Evolutionary conservation across 164 flowering plant species (phyloP), one percentile per base, ranked within the genome.

Genomic region (Cinnamomum micranthum): DNA sequence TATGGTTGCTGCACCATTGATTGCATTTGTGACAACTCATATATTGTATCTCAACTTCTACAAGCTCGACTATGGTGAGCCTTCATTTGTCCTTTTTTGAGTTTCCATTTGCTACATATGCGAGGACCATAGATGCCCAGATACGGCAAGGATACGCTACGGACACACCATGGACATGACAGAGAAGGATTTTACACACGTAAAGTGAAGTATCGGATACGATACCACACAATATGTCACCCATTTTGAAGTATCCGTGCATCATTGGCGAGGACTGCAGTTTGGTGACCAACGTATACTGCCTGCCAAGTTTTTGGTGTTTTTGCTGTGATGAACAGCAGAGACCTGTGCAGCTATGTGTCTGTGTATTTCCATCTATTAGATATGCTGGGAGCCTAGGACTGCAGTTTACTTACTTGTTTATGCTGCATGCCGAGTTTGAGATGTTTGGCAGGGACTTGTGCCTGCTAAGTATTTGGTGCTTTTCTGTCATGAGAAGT

Each of bases 1-100:
- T 76, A 93, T 95, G 97, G 84, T 95, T 71, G 74, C 96, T 71
- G 97, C 99, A 71, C 99, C 98, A 20, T 41, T 93, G 41, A 68
- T 89, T 58, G 97, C 96, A 17, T 90, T 95, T 75, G 85, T 89
- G 77, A 86, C 91, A 50, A 95, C 97, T 28, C 99, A 95, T 72
- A 91, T 95, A 71, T 73, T 95, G 80, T 95, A 91, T 77, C 89
- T 95, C 78, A 95, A 93, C 82, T 82, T 87, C 81, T 92, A 84
- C 72, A 67, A 86, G 63, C 85, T 93, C 71, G 95, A 95, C 75
- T 87, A 89, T 73, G 97, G 98, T 95, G 81, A 78, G 81, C 60
- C 33, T 35, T 63, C 51, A 55, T 72, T 67, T 27, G 50, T 55
- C 20, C n/a, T 55, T 4, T 55, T 17, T 55, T 55, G 20, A 17